Conservation (phyloP, 176 grass and related monocot genomes). For the Echinochloa phyllopogon region DNA sequence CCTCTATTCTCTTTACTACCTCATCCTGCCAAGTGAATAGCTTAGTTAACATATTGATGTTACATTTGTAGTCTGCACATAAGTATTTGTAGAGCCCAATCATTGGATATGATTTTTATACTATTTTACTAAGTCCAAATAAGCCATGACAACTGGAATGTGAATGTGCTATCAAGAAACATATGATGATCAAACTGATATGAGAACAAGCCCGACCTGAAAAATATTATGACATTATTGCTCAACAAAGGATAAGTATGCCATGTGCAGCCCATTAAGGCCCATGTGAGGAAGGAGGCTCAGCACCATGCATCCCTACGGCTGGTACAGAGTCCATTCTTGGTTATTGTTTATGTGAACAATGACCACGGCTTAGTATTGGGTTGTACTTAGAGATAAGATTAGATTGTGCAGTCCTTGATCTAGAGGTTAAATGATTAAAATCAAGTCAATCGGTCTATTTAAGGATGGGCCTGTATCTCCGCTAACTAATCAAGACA, state of each 20-base stretch:
- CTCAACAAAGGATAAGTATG: slow-evolving; percentile 7
- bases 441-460: not conserved
- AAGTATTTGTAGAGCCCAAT: not conserved
- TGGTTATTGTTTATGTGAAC: not conserved
- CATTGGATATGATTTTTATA: not conserved
- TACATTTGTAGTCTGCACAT: not conserved
- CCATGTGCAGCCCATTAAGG: not conserved
- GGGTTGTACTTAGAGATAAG: not conserved
- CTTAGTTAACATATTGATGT: slow-evolving; percentile 6
- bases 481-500: not conserved
- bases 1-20: slow-evolving; percentile 72
- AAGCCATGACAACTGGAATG: not conserved
- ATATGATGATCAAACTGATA: slow-evolving; percentile 8
- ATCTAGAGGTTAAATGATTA: not conserved
- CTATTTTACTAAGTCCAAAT: slow-evolving; percentile 6
- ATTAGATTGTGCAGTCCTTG: not conserved
- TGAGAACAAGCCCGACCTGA: not conserved
- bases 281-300: not conserved
- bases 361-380: not conserved
- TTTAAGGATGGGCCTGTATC: not conserved
- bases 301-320: not conserved
- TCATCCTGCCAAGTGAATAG: slow-evolving; percentile 68
- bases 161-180: slow-evolving; percentile 7
- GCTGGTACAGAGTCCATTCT: not conserved
- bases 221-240: not conserved